Evolutionary conservation across 1,284 basidiomycete genomes (phyloP).

Genomic region (Marasmius oreades): DNA sequence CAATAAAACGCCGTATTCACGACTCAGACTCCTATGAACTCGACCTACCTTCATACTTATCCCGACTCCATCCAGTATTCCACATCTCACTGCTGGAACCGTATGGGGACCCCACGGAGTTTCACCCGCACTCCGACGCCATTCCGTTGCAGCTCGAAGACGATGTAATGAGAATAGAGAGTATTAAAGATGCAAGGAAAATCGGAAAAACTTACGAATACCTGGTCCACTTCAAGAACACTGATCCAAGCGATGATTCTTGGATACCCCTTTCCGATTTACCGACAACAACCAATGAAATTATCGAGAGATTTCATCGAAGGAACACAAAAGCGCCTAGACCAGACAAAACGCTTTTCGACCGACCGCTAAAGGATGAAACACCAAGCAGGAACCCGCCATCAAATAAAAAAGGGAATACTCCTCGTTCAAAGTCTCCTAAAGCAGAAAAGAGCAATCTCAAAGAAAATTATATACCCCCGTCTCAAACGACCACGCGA

Average conservation of each 20-base stretch:
- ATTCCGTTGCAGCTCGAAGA: background rate
- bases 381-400: too few relatives aligned
- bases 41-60: background rate
- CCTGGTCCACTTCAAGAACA: background rate
- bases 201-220: background rate
- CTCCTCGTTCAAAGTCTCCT: too few relatives aligned
- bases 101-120: background rate
- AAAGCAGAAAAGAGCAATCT: too few relatives aligned
- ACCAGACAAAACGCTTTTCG: background rate
- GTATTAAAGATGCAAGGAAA: background rate
- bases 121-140: background rate
- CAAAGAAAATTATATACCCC: too few relatives aligned
- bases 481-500: too few relatives aligned
- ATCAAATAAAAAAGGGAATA: too few relatives aligned
- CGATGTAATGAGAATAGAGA: background rate
- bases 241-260: background rate
- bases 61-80: background rate
- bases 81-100: background rate
- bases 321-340: background rate
- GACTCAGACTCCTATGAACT: background rate
- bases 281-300: background rate
- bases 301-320: background rate
- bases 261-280: background rate
- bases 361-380: too few relatives aligned
- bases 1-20: background rate